Evolutionary conservation across 805 yeast species (phyloP).

Genomic region (Yamadazyma sp.): DNA sequence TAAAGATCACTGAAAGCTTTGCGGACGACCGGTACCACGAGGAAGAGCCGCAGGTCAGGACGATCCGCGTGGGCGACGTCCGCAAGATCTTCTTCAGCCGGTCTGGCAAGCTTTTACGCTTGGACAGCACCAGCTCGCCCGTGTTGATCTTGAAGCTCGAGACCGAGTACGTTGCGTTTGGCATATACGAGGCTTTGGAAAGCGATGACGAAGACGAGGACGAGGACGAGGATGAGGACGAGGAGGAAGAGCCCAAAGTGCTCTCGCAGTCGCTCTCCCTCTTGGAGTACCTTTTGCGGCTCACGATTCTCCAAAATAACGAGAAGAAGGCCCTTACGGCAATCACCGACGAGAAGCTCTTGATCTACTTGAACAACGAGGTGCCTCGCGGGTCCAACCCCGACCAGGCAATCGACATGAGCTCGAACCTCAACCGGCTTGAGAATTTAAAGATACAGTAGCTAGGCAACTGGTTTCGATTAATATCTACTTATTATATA

Average conservation of each 20-base stretch:
- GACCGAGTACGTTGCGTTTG: conserved; percentile 55
- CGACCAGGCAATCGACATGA: conserved; percentile 15
- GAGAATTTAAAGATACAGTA: conserved; percentile 22
- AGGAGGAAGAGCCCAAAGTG: conserved; percentile 12
- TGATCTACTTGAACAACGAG: conserved; percentile 62
- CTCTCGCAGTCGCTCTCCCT: conserved; percentile 40
- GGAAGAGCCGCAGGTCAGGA: conserved; percentile 38
- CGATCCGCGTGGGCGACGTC: conserved; percentile 41
- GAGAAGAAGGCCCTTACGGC: conserved; percentile 55
- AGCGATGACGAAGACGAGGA: conserved; percentile 25
- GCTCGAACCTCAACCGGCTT: conserved; percentile 35
- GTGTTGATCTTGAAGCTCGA: conserved; percentile 60
- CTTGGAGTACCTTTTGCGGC: conserved; percentile 61
- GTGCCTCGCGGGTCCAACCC: conserved; percentile 11
- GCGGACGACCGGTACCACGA: conserved; percentile 77
- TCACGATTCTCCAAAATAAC: conserved; percentile 57
- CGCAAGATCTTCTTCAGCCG: conserved; percentile 64
- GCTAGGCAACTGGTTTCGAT: conserved; percentile 8
- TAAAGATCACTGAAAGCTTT: conserved; percentile 56
- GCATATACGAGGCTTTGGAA: conserved; percentile 20
- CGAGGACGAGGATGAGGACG: conserved; percentile 20
- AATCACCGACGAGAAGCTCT: conserved; percentile 65
- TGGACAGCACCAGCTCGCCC: conserved; percentile 63
- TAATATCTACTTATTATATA: conserved; percentile 4
- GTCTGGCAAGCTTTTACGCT: conserved; percentile 61